phyloP scores from a whole-genome alignment of 176 grass and related monocot species.

The Musa beccarii region DNA sequence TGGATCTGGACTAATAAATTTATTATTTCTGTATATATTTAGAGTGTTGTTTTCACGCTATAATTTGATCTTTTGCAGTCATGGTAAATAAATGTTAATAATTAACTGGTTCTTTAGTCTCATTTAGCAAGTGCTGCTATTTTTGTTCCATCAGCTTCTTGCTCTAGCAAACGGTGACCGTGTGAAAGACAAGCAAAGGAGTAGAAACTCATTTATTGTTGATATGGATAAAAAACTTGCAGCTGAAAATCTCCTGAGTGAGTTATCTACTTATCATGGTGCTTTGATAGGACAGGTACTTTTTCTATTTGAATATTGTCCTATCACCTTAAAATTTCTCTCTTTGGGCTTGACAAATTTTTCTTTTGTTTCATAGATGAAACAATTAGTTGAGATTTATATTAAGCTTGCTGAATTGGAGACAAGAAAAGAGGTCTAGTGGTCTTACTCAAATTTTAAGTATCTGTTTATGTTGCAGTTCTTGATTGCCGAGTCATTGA shows the following conservation, averaged over 20 bases:
- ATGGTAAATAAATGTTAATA: background rate
- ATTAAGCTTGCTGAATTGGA: slow-evolving; percentile 95
- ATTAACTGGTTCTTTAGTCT: background rate
- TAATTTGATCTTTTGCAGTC: background rate
- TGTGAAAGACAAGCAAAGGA: slow-evolving; percentile 95
- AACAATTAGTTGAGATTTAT: slow-evolving; percentile 96
- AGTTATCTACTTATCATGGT: slow-evolving; percentile 71
- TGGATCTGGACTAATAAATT: too few relatives aligned
- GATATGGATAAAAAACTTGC: slow-evolving; percentile 93
- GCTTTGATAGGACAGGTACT: slow-evolving; percentile 80
- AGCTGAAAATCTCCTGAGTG: slow-evolving; percentile 88
- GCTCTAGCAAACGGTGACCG: slow-evolving; percentile 92
- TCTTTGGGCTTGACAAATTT: background rate
- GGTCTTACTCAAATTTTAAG: slow-evolving; percentile 1
- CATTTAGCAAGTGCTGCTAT: background rate
- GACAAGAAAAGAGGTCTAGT: slow-evolving; percentile 82
- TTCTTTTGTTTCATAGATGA: slow-evolving; percentile 60
- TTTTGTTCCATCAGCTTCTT: slow-evolving; percentile 51
- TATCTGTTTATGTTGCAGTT: background rate
- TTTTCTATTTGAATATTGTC: background rate
- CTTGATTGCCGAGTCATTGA: background rate
- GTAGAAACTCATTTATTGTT: slow-evolving; percentile 86
- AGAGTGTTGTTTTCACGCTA: too few relatives aligned
- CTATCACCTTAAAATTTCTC: background rate
- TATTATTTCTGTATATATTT: too few relatives aligned